Percentiles rank a stretch among this genome's conserved stretches.
Conservation (phyloP, 768 basidiomycete genomes). For the Boletellus emodensis region DNA sequence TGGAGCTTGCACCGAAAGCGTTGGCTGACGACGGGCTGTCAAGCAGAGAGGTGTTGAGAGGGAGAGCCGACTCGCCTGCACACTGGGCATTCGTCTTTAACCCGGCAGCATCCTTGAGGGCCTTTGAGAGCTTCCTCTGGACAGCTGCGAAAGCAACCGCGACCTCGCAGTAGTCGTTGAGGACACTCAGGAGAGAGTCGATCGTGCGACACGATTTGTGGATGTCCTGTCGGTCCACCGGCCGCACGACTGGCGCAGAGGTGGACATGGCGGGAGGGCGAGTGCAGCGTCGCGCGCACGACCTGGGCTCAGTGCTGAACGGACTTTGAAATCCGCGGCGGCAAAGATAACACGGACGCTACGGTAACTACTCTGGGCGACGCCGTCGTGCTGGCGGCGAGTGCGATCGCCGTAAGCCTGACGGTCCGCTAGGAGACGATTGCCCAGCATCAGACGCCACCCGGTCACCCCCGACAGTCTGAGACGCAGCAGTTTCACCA, state of each 20-base stretch:
- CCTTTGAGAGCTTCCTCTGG: slow-evolving; percentile 74
- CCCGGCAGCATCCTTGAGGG: slow-evolving; percentile 60
- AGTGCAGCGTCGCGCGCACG: too few species aligned
- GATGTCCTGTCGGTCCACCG: slow-evolving; percentile 65
- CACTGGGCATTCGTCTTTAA: slow-evolving; percentile 58
- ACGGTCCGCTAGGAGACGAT: too few species aligned
- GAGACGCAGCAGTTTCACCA: too few species aligned
- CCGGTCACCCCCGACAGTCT: too few species aligned
- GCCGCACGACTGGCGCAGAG: slow-evolving; percentile 10
- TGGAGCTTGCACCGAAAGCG: slow-evolving; percentile 60
- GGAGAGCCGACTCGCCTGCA: slow-evolving; percentile 47
- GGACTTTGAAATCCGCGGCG: slow-evolving; percentile 20
- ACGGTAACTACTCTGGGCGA: too few species aligned
- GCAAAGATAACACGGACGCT: too few species aligned
- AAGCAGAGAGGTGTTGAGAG: not conserved
- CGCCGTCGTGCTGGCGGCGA: not conserved
- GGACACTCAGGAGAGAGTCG: slow-evolving; percentile 58
- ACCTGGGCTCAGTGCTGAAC: slow-evolving; percentile 2
- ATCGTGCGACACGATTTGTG: slow-evolving; percentile 80
- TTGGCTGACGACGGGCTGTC: slow-evolving; percentile 43
- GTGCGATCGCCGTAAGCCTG: not conserved
- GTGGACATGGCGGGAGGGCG: too few species aligned
- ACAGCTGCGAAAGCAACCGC: slow-evolving; percentile 54
- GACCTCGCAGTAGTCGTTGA: slow-evolving; percentile 76
- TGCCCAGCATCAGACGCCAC: too few species aligned